Percentiles rank a stretch among this genome's conserved stretches.
Evolutionary conservation across 2,329 filamentous ascomycete species (phyloP).

Genomic region (Volutella citrinella): DNA sequence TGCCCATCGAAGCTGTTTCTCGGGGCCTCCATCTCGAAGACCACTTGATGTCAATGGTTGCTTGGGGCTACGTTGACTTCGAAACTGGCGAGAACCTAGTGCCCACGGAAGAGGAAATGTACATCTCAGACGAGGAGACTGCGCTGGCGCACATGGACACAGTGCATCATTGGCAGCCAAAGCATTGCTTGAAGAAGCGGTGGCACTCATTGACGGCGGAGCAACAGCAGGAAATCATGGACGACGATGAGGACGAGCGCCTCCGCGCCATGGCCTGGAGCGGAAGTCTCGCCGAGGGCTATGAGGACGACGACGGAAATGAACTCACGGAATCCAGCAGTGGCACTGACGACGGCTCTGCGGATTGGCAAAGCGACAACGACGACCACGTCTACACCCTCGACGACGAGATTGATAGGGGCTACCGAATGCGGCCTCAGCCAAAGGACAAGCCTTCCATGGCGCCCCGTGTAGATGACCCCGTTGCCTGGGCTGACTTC

Average conservation of each 20-base stretch:
- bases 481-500: conserved; percentile 24
- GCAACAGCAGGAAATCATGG: conserved; percentile 37
- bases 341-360: conserved; percentile 1
- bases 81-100: conserved; percentile 48
- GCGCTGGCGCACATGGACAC: conserved; percentile 31
- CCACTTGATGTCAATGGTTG: conserved; percentile 54
- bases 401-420: conserved; percentile 33
- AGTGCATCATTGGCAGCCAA: conserved; percentile 39
- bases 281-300: too few species aligned
- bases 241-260: conserved; percentile 32
- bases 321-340: not conserved
- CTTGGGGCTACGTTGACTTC: conserved; percentile 61
- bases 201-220: conserved; percentile 36
- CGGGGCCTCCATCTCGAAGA: conserved; percentile 52
- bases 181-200: conserved; percentile 43
- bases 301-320: conserved; percentile 15
- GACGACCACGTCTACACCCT: conserved; percentile 17
- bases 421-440: conserved; percentile 27
- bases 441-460: conserved; percentile 5
- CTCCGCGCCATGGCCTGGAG: conserved; percentile 34
- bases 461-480: conserved; percentile 18
- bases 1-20: conserved; percentile 53
- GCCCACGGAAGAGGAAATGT: conserved; percentile 48
- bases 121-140: conserved; percentile 47
- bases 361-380: too few species aligned